These are phyloP conservation scores for Haplosporangium gracile DNA, from an alignment of 192 early-diverging fungal genomes.

Conservation along the genomic window DNA sequence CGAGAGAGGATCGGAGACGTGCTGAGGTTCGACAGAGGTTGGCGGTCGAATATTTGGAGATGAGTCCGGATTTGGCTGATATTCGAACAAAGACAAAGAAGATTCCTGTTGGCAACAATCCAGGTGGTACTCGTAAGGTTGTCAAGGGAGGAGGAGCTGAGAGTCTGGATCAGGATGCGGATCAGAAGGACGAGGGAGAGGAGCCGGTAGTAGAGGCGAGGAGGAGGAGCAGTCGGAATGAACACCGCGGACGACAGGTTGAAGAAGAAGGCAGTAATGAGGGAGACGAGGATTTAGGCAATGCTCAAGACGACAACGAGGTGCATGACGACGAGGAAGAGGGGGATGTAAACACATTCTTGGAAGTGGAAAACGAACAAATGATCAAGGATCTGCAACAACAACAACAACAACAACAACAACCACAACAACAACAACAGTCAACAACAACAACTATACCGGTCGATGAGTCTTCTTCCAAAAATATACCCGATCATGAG, in stretches of 20 bases:
- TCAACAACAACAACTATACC: neutral
- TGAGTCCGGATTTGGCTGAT: constrained; percentile 13
- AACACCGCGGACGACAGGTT: no score
- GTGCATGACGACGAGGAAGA: neutral
- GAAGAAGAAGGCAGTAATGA: no score
- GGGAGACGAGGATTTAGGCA: neutral
- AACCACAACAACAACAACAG: neutral
- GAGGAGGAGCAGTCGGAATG: neutral
- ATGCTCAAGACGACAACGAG: neutral
- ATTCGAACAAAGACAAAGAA: neutral
- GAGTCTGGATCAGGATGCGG: neutral
- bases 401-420: neutral
- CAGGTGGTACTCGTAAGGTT: neutral
- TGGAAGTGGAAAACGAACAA: neutral
- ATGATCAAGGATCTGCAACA: neutral
- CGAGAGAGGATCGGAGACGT: constrained; percentile 1
- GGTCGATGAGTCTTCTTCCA: neutral
- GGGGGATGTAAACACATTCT: neutral
- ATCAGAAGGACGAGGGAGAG: neutral
- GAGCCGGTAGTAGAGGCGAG: neutral
- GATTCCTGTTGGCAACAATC: neutral
- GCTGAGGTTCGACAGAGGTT: neutral
- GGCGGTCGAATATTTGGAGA: neutral
- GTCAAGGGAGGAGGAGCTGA: neutral
- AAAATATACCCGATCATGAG: neutral